These are phyloP conservation scores for Rugosomyces carneus DNA, from an alignment of 1,284 basidiomycete genomes.

Conservation along the genomic window DNA sequence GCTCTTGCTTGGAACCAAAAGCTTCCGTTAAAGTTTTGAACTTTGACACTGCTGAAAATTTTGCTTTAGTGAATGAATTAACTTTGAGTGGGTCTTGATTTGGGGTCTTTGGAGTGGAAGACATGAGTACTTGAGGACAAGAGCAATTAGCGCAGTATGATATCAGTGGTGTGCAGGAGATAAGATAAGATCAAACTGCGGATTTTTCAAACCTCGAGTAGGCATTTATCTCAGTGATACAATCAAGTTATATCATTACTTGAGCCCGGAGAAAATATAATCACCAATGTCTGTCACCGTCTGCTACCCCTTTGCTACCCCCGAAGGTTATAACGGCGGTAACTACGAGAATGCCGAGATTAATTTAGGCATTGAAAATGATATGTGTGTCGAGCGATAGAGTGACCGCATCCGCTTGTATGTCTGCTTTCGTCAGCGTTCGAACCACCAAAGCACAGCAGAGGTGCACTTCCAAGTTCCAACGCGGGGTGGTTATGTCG, in stretches of 20 bases:
- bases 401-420: conserved; percentile 32
- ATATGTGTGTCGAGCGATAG: conserved; percentile 24
- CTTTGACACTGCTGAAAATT: conserved; percentile 29
- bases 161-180: neutral
- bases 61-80: conserved; percentile 25
- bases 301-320: neutral
- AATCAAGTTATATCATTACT: too few relatives aligned
- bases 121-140: neutral
- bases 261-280: too few relatives aligned
- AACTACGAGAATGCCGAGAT: neutral
- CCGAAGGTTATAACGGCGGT: neutral
- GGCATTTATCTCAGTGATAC: too few relatives aligned
- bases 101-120: neutral
- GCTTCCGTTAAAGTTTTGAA: conserved; percentile 26
- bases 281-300: too few relatives aligned
- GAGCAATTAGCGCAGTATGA: neutral
- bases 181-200: neutral
- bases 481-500: conserved; percentile 11
- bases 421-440: conserved; percentile 27
- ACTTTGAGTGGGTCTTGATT: neutral
- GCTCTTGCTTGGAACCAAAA: conserved; percentile 13
- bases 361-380: neutral
- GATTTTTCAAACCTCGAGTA: neutral
- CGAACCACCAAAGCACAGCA: conserved; percentile 43
- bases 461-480: conserved; percentile 23